Conservation (phyloP, 306 rosid species). For the Argentina anserina region DNA sequence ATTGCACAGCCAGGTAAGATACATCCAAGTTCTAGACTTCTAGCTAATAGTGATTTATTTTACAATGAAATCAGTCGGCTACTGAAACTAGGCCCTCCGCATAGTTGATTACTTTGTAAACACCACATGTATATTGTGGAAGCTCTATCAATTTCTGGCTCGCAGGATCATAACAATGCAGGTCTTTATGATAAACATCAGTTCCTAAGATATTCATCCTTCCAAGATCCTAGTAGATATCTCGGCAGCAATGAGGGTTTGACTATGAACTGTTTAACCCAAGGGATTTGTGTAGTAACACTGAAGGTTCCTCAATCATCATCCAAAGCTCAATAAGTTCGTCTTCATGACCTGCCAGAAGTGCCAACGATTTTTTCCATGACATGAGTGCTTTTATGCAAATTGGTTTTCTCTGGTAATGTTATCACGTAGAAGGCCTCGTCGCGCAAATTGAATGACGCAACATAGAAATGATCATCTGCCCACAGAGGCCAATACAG, state of each 20-base stretch:
- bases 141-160: neutral
- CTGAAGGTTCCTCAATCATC: neutral
- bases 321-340: neutral
- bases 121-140: neutral
- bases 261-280: neutral
- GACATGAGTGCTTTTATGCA: neutral
- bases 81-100: neutral
- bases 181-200: neutral
- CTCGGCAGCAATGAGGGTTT: neutral
- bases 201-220: neutral
- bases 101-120: neutral
- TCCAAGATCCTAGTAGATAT: neutral
- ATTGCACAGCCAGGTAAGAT: too few species aligned
- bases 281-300: too few species aligned
- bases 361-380: neutral
- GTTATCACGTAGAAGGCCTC: neutral
- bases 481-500: neutral
- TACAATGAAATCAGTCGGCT: too few species aligned
- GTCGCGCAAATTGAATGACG: neutral
- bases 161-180: neutral
- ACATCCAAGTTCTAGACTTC: too few species aligned
- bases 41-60: too few species aligned
- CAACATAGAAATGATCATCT: neutral
- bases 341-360: neutral
- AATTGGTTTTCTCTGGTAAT: neutral